Evolutionary conservation across 257 asterid species (phyloP).

Genomic region (Solanum virginianum): DNA sequence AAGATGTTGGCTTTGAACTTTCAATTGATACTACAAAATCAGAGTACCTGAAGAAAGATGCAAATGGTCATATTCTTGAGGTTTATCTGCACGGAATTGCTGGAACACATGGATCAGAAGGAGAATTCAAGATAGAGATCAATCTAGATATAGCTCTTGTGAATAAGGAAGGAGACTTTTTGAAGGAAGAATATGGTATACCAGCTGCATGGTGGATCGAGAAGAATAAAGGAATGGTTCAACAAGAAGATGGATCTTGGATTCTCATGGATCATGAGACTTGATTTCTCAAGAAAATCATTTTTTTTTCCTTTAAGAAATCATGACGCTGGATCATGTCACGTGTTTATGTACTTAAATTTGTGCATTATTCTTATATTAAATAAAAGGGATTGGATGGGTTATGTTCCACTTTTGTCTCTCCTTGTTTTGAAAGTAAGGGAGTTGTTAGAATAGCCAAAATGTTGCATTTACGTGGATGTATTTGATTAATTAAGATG

Average conservation of each 20-base stretch:
- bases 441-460: background rate
- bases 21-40: slow-evolving; percentile 43
- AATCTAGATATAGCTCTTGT: slow-evolving; percentile 8
- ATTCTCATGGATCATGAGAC: background rate
- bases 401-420: background rate
- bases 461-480: background rate
- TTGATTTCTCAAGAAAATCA: too few species aligned
- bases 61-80: slow-evolving; percentile 33
- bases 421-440: background rate
- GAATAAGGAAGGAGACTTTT: slow-evolving; percentile 5
- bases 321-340: too few species aligned
- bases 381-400: background rate
- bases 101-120: slow-evolving; percentile 14
- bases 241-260: slow-evolving; percentile 9
- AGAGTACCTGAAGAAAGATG: slow-evolving; percentile 16
- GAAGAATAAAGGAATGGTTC: slow-evolving; percentile 8
- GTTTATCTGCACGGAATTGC: slow-evolving; percentile 37
- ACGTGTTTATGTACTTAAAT: too few species aligned
- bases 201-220: background rate
- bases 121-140: slow-evolving; percentile 6
- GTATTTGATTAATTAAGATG: background rate
- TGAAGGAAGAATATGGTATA: slow-evolving; percentile 12
- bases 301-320: too few species aligned
- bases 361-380: background rate
- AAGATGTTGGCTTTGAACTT: slow-evolving; percentile 52